These are phyloP conservation scores for Rhododendron kiyosumense DNA, from an alignment of 148 eudicot species.

Conservation along the genomic window DNA sequence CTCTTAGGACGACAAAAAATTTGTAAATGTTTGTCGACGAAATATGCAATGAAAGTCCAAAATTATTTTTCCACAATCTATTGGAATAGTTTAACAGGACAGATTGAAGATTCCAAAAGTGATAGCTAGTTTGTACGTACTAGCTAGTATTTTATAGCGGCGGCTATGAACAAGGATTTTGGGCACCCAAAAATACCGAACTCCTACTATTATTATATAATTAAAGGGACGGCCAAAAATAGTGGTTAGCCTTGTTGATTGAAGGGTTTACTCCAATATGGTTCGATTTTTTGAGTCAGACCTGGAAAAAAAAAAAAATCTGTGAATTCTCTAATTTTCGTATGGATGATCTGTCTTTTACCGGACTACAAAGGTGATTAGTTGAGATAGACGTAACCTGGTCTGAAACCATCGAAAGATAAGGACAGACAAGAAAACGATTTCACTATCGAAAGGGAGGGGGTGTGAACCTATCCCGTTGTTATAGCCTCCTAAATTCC, in stretches of 20 bases:
- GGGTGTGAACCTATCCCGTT: not conserved
- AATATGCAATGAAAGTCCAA: not conserved
- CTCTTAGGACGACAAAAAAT: not conserved
- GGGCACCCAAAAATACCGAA: not conserved
- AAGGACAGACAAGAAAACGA: not conserved
- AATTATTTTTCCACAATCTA: not conserved
- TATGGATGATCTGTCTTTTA: not conserved
- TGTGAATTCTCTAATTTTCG: too few relatives aligned
- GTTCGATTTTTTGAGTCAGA: not conserved
- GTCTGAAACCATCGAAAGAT: accelerated
- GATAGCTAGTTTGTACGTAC: not conserved
- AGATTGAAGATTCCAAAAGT: not conserved
- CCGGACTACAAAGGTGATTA: too few relatives aligned
- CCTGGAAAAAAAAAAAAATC: too few relatives aligned
- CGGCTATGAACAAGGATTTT: not conserved
- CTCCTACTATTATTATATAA: not conserved
- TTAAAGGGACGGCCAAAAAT: not conserved
- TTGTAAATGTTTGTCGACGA: too few relatives aligned
- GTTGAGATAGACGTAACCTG: not conserved
- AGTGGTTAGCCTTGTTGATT: too few relatives aligned
- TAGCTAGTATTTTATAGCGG: not conserved
- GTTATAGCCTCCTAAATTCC: not conserved
- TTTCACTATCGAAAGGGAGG: not conserved
- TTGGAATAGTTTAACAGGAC: not conserved
- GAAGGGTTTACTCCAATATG: not conserved